Evolutionary conservation across 208 protist genomes (phyloP).

Genomic region (Strigomonas galati): DNA sequence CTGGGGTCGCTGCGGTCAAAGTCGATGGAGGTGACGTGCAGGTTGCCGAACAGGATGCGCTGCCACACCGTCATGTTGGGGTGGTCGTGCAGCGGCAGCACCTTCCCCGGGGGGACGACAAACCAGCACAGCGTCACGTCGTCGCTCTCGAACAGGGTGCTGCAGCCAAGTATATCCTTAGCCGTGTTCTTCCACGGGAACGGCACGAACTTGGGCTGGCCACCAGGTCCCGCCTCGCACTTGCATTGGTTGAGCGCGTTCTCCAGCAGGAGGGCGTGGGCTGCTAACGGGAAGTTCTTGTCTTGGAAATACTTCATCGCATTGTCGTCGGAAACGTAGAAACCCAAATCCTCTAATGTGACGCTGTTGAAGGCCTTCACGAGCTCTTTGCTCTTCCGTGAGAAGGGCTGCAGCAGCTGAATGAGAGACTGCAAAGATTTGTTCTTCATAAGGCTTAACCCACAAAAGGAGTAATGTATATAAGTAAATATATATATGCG

Average conservation of each 20-base stretch:
- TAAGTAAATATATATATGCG: too few relatives aligned
- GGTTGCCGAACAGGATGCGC: conserved; percentile 49
- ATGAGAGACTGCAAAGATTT: not conserved
- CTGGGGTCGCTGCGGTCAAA: conserved; percentile 10
- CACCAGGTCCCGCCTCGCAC: not conserved
- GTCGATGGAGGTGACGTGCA: conserved; percentile 47
- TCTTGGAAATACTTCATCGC: conserved; percentile 24
- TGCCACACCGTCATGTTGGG: conserved; percentile 68
- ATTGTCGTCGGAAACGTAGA: conserved; percentile 39
- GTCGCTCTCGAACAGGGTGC: conserved; percentile 52
- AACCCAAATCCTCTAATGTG: conserved; percentile 33
- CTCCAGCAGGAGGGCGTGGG: conserved; percentile 35
- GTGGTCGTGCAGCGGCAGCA: conserved; percentile 72
- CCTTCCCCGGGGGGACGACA: conserved; percentile 47
- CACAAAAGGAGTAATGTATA: not conserved
- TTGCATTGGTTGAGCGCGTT: conserved; percentile 31
- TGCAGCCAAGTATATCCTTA: conserved; percentile 39
- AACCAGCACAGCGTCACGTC: conserved; percentile 67
- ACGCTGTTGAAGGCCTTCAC: conserved; percentile 25
- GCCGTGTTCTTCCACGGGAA: conserved; percentile 25
- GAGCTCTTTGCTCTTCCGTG: too few relatives aligned
- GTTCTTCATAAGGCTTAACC: not conserved
- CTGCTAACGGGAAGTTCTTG: conserved; percentile 23
- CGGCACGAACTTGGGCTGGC: conserved; percentile 9
- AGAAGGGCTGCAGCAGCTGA: not conserved